Evolutionary conservation across 2,329 filamentous ascomycete species (phyloP), one percentile per base, ranked within the genome.

Genomic region (Pseudopithomyces chartarum): DNA sequence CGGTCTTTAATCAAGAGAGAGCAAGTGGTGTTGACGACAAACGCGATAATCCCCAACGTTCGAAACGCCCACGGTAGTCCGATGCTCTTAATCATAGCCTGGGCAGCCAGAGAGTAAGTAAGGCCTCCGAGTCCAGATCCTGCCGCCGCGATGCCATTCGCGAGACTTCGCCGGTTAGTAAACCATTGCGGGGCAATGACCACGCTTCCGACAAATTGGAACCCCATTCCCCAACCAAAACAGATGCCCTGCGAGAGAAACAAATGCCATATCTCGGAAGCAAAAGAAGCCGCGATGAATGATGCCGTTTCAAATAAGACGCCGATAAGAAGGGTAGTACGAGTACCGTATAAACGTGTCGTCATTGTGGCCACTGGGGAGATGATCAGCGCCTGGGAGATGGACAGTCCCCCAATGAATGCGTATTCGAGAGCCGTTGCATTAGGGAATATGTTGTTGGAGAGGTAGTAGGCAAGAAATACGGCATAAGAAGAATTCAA

Each of bases 171-270:
- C 23, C 81, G 82, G 32, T 84, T 87, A 10, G 81, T 84, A 68
- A 93, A 93, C 89, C 89, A 92, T 70, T 92, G 89, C 1, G 89
- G 84, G 0, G 89, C 80, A 11, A 92, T 84, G 33, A 84, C 85
- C 2, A 89, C 87, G 4, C 82, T 85, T 0, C 85, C 85, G 0
- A 90, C 89, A 69, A 92, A 94, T 10, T 89, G 78, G 55, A 93
- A 88, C 0, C 90, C 90, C 83, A 94, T 88, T 2, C 90, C 90
- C 20, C 88, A 73, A n/a, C 91, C 91, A 60, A 94, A 93, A 52
- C 87, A 85, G 2, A 93, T 68, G 4, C 91, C 91, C 69, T 94
- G 91, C 6, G 83, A 85, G 0, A 94, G 81, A 55, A 92, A 87
- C 0, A 95, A 81, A 34, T 94, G 90, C 88, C 90, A 93, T 55